Base-by-base conservation (phyloP, 83 land plant genomes). In the Isoetes engelmannii region DNA sequence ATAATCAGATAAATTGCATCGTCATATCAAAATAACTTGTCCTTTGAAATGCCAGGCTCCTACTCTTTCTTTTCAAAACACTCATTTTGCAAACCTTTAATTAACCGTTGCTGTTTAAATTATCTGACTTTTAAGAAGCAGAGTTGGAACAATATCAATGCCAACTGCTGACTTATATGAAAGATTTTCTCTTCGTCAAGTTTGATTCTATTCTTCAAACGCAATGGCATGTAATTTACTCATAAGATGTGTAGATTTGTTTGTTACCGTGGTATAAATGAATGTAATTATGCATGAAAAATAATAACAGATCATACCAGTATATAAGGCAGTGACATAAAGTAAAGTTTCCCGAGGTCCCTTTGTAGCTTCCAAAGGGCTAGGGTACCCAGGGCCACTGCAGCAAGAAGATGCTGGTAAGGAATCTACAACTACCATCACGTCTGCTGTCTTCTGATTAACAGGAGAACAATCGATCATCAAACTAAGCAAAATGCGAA, bases 321-420 rank as follows among this genome's bases (percentile, higher is more conserved):
- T 73, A 54, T 92, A 92, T 37, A 92, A 80, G 62, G 88, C 84
- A 20, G 97, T 92, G 44, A 92, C 89, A 78, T 92, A 92, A 70
- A 92, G 57, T 7, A 92, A 77, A 54, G 77, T 42, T 75, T 92
- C 97, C 56, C 81, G 77, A 46, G 94, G 97, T 7, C 97, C 97
- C 20, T 72, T 47, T 77, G 81, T 83, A 76, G 97, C 97, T 8
- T 89, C 88, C 8, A 83, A 70, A n/a, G 97, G 97, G 54, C 85
- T 76, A 4, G 90, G 94, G 64, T 92, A 92, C 5, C 93, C 97
- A 3, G 97, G 97, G 5, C 97, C 97, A 28, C 6, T 28, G 37
- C 37, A 28, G 37, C 37, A 28, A 28, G 37, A 28, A 28, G 37
- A 28, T 28, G 37, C 37, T 28, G 37, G 37, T 28, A 28, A 28